These are phyloP conservation scores for Rhodotorula sp. DNA, from an alignment of 1,284 basidiomycete genomes.

Conservation along the genomic window DNA sequence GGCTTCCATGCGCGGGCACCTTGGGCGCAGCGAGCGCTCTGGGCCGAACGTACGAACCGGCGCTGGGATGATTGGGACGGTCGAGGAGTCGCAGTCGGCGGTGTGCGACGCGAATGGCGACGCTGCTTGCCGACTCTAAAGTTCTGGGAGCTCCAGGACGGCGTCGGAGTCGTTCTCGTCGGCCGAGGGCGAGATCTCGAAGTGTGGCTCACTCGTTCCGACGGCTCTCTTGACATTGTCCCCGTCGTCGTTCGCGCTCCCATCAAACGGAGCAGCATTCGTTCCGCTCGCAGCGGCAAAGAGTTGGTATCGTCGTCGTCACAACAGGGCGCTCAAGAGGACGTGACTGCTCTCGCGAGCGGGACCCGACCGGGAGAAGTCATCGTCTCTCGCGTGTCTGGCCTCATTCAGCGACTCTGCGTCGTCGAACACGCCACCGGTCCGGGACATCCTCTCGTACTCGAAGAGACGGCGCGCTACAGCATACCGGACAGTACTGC, in stretches of 20 bases:
- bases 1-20: background rate
- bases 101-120: background rate
- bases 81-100: conserved; percentile 4
- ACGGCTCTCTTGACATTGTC: conserved; percentile 3
- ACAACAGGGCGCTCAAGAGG: background rate
- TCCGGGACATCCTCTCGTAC: background rate
- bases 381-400: conserved; percentile 15
- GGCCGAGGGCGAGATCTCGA: conserved; percentile 6
- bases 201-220: conserved; percentile 7
- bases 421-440: background rate
- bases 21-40: background rate
- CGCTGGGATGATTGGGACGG: background rate
- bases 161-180: conserved; percentile 2
- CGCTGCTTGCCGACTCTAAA: conserved; percentile 10
- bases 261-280: background rate
- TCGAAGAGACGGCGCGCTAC: conserved; percentile 17
- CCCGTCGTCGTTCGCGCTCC: background rate
- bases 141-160: conserved; percentile 9
- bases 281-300: background rate
- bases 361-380: conserved; percentile 1
- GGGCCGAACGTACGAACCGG: background rate
- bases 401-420: conserved; percentile 8
- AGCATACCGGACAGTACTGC: background rate
- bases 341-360: conserved; percentile 17
- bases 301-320: no score